Percentiles rank a stretch among this genome's conserved stretches.
Conservation (phyloP, 306 rosid genomes). For the Rubus idaeus region DNA sequence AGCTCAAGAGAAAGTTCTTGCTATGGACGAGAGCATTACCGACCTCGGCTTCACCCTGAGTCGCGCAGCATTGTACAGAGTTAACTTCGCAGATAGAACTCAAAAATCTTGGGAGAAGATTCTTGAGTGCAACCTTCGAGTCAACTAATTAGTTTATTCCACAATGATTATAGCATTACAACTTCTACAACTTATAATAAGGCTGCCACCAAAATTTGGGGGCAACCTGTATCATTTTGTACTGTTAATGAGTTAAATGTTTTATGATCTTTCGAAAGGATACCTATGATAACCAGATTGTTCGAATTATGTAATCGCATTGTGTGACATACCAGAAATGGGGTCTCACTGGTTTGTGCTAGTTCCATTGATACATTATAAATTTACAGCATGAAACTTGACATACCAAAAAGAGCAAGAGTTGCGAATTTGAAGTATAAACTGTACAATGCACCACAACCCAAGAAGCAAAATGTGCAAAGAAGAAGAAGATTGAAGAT, state of each 20-base stretch:
- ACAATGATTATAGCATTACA: background rate
- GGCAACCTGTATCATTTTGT: background rate
- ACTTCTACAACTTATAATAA: background rate
- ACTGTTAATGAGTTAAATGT: no score
- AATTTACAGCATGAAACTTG: background rate
- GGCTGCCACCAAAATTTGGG: background rate
- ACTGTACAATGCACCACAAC: background rate
- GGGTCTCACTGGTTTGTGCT: background rate
- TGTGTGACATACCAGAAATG: background rate
- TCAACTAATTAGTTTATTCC: conserved; percentile 30
- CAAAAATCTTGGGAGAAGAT: conserved; percentile 77
- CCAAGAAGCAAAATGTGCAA: background rate
- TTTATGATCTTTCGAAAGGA: background rate
- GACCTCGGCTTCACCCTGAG: conserved; percentile 48
- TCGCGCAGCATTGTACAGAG: conserved; percentile 67
- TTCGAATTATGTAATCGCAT: background rate
- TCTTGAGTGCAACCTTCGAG: conserved; percentile 45
- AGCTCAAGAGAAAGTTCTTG: conserved; percentile 50
- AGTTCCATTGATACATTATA: background rate
- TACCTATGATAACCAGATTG: background rate
- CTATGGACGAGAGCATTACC: conserved; percentile 45
- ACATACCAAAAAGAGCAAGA: background rate
- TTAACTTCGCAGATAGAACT: conserved; percentile 65
- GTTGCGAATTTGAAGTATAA: background rate
- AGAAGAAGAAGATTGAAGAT: background rate